Evolutionary conservation across 2,329 filamentous ascomycete species (phyloP), one percentile per base, ranked within the genome.

Genomic region (Diaporthe capsici): DNA sequence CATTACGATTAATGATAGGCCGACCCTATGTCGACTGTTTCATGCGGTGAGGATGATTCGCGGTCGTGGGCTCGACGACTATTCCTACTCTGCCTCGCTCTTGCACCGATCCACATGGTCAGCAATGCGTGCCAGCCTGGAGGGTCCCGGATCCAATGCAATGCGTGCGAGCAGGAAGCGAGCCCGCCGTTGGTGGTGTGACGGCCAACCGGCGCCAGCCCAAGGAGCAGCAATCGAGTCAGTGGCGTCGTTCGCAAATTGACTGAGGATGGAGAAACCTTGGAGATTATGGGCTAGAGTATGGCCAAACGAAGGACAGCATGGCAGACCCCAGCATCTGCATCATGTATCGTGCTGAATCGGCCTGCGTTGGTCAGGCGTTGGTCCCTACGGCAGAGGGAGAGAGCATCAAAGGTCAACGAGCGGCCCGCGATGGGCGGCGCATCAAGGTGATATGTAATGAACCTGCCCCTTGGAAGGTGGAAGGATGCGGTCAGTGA

Each of bases 71-170:
- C 65, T 74, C 58, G 47, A 73, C 31, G 44, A 65, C 72, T 76
- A 72, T 71, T 76, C 75, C 75, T 71, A 51, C 75, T 76, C 76
- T 74, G 74, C 76, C 74, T 77, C 39, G 71, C 39, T 67, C 55
- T 58, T 63, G 74, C 65, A 76, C 42, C 74, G 78, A 75, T 76
- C 80, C 80, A 81, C 81, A 83, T 82, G 79, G 79, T 81, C 80
- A 79, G 79, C 79, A 79, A 82, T 80, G 78, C 81, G 77, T 77
- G 72, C 77, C 71, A 75, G 55, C 39, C 49, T 72, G 49, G 47
- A 73, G 51, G 49, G 51, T 65, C 53, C 67, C 49, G 60, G 61
- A 49, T 55, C 60, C 67, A 72, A 71, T 60, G 67, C 72, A 58
- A 76, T 73, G 75, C 71, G 76, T 51, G 49, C 65, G 60, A 72